Percentiles rank a stretch among this genome's conserved stretches.
phyloP scores from a whole-genome alignment of 2,329 filamentous ascomycete genomes.

The Penicillium sp. region DNA sequence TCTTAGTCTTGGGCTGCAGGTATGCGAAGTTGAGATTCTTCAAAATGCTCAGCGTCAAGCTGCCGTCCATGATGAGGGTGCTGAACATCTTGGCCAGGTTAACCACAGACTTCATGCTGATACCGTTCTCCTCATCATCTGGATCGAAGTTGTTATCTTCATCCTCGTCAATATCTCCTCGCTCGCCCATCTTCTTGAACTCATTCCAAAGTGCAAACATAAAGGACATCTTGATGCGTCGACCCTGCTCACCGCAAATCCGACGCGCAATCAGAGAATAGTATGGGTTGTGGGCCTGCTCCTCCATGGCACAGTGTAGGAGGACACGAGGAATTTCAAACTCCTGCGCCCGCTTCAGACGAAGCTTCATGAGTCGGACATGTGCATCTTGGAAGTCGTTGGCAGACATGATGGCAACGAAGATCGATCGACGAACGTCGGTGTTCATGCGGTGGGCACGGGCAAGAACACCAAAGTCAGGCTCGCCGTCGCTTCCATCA shows the following conservation, averaged over 20 bases:
- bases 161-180: conserved; percentile 57
- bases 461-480: conserved; percentile 72
- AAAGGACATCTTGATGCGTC: conserved; percentile 76
- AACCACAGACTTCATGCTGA: conserved; percentile 60
- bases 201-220: conserved; percentile 83
- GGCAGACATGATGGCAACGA: conserved; percentile 83
- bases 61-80: conserved; percentile 59
- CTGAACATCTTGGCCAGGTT: conserved; percentile 68
- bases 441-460: conserved; percentile 83
- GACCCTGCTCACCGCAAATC: conserved; percentile 65
- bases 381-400: conserved; percentile 81
- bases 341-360: conserved; percentile 80
- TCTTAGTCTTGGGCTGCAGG: conserved; percentile 70
- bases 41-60: conserved; percentile 55
- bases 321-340: conserved; percentile 84
- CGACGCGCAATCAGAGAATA: conserved; percentile 81
- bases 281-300: conserved; percentile 85
- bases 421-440: conserved; percentile 83
- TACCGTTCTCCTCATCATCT: conserved; percentile 51
- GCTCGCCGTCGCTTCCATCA: conserved; percentile 39
- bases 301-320: conserved; percentile 79
- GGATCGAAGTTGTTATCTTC: conserved; percentile 55
- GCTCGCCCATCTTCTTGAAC: conserved; percentile 82
- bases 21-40: conserved; percentile 73
- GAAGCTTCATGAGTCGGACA: conserved; percentile 73